A percentile compares a stretch with the other conserved stretches of the same genome.
Evolutionary conservation across 202 grass and related monocot species (phyloP).

Genomic region (Zizania palustris): DNA sequence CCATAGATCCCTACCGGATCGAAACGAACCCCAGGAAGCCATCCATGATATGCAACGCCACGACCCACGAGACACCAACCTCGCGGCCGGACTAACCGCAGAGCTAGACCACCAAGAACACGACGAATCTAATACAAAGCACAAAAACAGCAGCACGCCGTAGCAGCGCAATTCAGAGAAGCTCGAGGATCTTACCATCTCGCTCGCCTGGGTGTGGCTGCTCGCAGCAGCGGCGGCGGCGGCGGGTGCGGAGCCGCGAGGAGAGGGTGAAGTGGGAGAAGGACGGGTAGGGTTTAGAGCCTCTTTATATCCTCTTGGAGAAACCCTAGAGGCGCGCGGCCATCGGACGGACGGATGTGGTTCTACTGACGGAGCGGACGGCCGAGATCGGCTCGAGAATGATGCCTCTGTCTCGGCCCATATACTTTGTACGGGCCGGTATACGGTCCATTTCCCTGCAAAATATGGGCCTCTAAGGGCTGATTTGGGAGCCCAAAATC

Average conservation of each 20-base stretch:
- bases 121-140: neutral
- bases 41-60: neutral
- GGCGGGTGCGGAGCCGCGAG: conserved; percentile 34
- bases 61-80: neutral
- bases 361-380: neutral
- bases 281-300: conserved; percentile 40
- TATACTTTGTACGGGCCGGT: neutral
- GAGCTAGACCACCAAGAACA: neutral
- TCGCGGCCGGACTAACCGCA: too few relatives aligned
- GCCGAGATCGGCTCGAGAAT: neutral
- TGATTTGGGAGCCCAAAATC: too few relatives aligned
- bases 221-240: neutral
- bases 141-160: neutral
- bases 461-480: too few relatives aligned
- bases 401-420: neutral
- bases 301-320: neutral
- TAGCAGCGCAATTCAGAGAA: neutral
- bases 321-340: conserved; percentile 44
- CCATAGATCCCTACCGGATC: neutral
- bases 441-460: too few relatives aligned
- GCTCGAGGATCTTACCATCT: conserved; percentile 50
- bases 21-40: neutral
- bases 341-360: conserved; percentile 25
- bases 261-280: neutral
- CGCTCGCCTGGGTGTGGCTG: conserved; percentile 9